Evolutionary conservation across 2,329 filamentous ascomycete species (phyloP), one percentile per base, ranked within the genome.

Genomic region (Claviceps purpurea): DNA sequence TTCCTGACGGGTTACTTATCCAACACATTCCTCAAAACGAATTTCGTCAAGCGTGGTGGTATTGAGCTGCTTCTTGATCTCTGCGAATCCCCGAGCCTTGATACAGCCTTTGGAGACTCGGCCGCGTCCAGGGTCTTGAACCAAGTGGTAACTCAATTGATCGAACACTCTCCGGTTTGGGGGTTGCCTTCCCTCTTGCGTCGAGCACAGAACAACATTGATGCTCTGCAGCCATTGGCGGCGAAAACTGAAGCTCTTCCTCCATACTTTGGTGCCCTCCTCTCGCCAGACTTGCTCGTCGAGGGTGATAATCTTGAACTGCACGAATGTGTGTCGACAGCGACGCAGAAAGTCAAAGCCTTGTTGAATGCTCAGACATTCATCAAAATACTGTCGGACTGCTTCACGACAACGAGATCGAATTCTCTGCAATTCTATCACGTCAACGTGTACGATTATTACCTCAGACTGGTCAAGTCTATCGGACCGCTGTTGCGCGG

Each of bases 381-480:
- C 8, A 80, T 89, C 41, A 84, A 83, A 58, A 81, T 88, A 22
- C 74, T 94, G 38, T 83, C 82, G 38, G 78, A 86, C 53, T 84
- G 85, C 54, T 95, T 87, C 64, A 82, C 79, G 62, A 80, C 81
- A 53, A 78, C 79, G 51, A 77, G 88, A 53, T 78, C 82, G 26
- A 75, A 79, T 50, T 72, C 71, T 10, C 77, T 81, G 34, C 77
- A 84, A 11, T 86, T 96, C 60, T 81, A 79, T 51, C 77, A 81
- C 26, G 78, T 94, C 59, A 95, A 95, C 62, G 77, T 95, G 22
- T 88, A 84, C 37, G 91, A 97, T 64, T 84, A 88, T 64, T 95
- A 95, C 63, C 73, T 81, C 45, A 69, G 74, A n/a, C 71, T 96
- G 40, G 77, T 95, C 24, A 78, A 81, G 56, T 81, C 82, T 26